phyloP scores from a whole-genome alignment of 805 yeast species.

The Starmerella tilneyi region DNA sequence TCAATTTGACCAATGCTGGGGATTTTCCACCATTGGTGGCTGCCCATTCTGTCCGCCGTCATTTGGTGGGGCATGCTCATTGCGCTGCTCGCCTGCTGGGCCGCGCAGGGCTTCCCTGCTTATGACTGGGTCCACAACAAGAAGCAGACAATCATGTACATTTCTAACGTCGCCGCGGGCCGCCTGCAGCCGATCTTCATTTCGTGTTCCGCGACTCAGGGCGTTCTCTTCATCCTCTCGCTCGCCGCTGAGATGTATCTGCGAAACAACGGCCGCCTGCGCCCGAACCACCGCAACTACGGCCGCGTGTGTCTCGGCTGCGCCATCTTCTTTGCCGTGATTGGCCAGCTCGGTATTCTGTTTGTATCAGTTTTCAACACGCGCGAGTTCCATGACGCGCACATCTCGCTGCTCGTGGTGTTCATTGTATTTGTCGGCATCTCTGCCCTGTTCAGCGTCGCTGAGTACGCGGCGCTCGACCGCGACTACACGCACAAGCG shows the following conservation, averaged over 20 bases:
- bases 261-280: conserved; percentile 47
- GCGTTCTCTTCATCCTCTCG: conserved; percentile 57
- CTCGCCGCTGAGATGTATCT: conserved; percentile 52
- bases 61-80: conserved; percentile 91
- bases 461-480: conserved; percentile 42
- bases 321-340: conserved; percentile 39
- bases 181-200: conserved; percentile 76
- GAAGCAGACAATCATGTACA: conserved; percentile 44
- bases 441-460: conserved; percentile 37
- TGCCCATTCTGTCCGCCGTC: conserved; percentile 57
- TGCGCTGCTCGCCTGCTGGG: conserved; percentile 70
- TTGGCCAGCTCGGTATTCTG: conserved; percentile 64
- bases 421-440: conserved; percentile 61
- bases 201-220: conserved; percentile 66
- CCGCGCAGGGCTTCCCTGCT: conserved; percentile 65
- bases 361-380: conserved; percentile 68
- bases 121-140: conserved; percentile 45
- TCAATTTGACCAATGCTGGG: conserved; percentile 19
- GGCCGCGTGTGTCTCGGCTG: conserved; percentile 38
- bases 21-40: conserved; percentile 31
- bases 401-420: conserved; percentile 54
- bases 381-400: conserved; percentile 43
- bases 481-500: conserved; percentile 31
- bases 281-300: conserved; percentile 39
- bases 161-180: conserved; percentile 84